Evolutionary conservation across 2,329 filamentous ascomycete genomes (phyloP), one percentile per base, ranked within the genome.

Genomic region (Boeremia lycopersici): DNA sequence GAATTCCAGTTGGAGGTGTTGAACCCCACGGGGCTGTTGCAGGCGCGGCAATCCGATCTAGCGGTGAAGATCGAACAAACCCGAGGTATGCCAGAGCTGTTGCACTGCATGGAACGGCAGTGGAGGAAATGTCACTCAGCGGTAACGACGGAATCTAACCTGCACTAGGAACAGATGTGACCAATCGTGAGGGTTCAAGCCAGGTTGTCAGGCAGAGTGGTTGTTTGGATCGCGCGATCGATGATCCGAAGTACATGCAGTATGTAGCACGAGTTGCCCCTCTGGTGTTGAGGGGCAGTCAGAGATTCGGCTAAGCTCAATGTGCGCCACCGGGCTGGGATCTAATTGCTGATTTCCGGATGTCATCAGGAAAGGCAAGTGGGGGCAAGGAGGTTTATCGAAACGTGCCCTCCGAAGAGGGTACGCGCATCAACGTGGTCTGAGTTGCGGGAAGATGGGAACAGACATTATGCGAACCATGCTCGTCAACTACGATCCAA

Each of bases 271-370:
- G 42, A 26, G 25, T 31, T 51, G 52, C 58, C 30, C 33, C 33
- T 48, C 38, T 71, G 68, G 68, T 71, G 69, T 70, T 70, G 69
- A 64, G 68, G 67, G 68, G 68, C 59, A 57, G 36, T 55, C 46
- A 50, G 40, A 60, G 43, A 26, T 49, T 59, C 53, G 52, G 53
- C 48, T 43, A 44, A 39, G 48, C 41, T 45, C 28, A 19, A 28
- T 35, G 26, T 35, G 33, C 48, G 28, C 47, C 23, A 11, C 33
- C 10, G n/a, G 59, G 59, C 63, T 67, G 63, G 66, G 65, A 56
- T 62, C 50, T 40, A 44, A 42, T 54, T 51, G 41, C 54, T 57
- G 39, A 55, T 56, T 47, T 45, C 41, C 36, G 51, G 40, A 44
- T 58, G 53, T 61, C 61, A 61, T 36, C 61, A 45, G 49, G 65